These are phyloP conservation scores for Backusella mclennaniae DNA, from an alignment of 192 early-diverging fungal species.

Conservation along the genomic window DNA sequence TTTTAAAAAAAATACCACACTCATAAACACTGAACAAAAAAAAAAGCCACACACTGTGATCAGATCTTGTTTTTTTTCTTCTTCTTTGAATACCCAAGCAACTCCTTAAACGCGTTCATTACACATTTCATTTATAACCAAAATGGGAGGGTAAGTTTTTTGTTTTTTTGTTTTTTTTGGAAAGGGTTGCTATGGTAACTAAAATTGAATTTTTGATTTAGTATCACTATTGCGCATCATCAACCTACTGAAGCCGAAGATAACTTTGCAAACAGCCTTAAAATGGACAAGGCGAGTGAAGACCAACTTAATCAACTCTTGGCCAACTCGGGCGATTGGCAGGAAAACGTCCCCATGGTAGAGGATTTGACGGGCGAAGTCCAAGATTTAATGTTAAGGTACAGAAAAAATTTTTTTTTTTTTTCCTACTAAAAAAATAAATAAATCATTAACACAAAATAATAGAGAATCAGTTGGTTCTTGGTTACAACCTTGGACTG, in stretches of 20 bases:
- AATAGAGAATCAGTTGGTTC: slow-evolving; percentile 30
- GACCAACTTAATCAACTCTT: slow-evolving; percentile 16
- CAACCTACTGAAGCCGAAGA: background rate
- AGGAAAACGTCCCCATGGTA: slow-evolving; percentile 14
- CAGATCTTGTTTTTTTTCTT: background rate
- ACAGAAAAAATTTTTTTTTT: slow-evolving; percentile 1
- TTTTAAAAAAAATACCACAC: background rate
- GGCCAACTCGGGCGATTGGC: slow-evolving; percentile 10
- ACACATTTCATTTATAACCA: background rate
- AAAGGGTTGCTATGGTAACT: background rate
- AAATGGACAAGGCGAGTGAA: background rate
- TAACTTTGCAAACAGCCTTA: background rate
- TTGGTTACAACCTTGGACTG: slow-evolving; percentile 26
- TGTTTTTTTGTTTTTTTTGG: background rate
- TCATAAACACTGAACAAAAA: background rate
- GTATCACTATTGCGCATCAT: slow-evolving; percentile 24
- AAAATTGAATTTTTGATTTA: background rate
- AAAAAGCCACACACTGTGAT: background rate
- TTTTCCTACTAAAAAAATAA: background rate
- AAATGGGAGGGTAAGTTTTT: slow-evolving; percentile 4
- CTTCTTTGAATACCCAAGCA: background rate
- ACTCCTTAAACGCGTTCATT: background rate
- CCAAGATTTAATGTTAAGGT: slow-evolving; percentile 35
- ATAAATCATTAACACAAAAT: background rate
- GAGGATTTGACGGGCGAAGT: slow-evolving; percentile 38